A percentile compares a stretch with the other conserved stretches of the same genome.
phyloP scores from a whole-genome alignment of 768 basidiomycete genomes.

The Kwoniella europaea region DNA sequence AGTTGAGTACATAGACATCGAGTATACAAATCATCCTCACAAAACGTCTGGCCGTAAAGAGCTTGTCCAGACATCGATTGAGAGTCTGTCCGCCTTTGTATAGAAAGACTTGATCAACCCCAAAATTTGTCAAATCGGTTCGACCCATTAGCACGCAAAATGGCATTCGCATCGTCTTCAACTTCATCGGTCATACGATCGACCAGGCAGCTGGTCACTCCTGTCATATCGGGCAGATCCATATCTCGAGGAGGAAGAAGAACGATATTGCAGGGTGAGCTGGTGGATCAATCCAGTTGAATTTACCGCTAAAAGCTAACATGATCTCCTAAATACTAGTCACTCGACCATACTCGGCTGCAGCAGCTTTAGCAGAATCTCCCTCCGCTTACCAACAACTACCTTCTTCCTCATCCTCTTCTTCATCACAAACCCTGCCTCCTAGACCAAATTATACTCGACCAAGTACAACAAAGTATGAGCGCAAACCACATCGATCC shows the following conservation, averaged over 20 bases:
- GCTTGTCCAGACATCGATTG: too few species aligned
- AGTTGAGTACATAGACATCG: too few species aligned
- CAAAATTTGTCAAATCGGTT: background rate
- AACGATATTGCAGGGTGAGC: background rate
- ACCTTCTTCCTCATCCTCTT: constrained; percentile 8
- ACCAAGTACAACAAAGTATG: background rate
- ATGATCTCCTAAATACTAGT: background rate
- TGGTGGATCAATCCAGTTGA: background rate
- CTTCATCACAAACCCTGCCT: background rate
- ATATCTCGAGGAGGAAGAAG: background rate
- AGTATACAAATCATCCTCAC: too few species aligned
- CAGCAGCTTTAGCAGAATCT: constrained; percentile 3
- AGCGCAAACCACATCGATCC: background rate
- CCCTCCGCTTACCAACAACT: background rate
- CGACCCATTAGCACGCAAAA: background rate
- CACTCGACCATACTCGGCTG: constrained; percentile 13
- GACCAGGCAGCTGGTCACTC: constrained; percentile 5
- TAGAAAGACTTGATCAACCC: too few species aligned
- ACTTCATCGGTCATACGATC: constrained; percentile 16
- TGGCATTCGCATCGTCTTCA: constrained; percentile 26
- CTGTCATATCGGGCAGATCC: background rate
- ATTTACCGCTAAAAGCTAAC: background rate
- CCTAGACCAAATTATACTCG: background rate
- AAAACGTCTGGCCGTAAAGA: too few species aligned
- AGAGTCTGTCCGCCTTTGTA: too few species aligned